Conservation (phyloP, 164 flowering plant species). For the Malania oleifera region DNA sequence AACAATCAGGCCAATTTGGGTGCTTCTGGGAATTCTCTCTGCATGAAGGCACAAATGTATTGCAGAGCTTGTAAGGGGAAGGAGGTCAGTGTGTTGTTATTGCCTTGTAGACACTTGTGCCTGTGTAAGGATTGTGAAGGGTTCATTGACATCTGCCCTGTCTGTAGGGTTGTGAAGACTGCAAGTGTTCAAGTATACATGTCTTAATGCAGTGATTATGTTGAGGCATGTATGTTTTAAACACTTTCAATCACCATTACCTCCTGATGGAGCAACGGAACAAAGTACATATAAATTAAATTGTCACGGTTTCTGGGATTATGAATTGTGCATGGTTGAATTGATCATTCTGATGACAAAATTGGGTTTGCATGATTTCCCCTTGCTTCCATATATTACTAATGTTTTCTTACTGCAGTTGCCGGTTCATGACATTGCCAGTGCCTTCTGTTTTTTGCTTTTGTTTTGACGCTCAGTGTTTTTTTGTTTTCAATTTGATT, state of each 20-base stretch:
- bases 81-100: slow-evolving; percentile 68
- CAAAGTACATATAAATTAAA: no score
- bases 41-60: slow-evolving; percentile 25
- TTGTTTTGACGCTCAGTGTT: no score
- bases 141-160: slow-evolving; percentile 57
- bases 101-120: slow-evolving; percentile 88
- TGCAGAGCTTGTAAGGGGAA: slow-evolving; percentile 62
- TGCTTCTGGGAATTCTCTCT: slow-evolving; percentile 19
- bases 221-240: background rate
- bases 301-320: no score
- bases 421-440: no score
- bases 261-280: background rate
- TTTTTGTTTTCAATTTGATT: no score
- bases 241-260: slow-evolving; percentile 6
- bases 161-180: slow-evolving; percentile 59
- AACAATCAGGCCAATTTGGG: slow-evolving; percentile 24
- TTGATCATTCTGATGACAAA: no score
- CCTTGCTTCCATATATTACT: no score
- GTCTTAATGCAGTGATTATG: slow-evolving; percentile 48
- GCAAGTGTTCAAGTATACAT: slow-evolving; percentile 64
- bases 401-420: no score
- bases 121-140: slow-evolving; percentile 74
- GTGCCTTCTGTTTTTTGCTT: no score
- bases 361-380: no score
- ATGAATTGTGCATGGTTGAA: no score